These are phyloP conservation scores for Aphanomyces stellatus DNA, from an alignment of 352 stramenopile species.

Conservation along the genomic window DNA sequence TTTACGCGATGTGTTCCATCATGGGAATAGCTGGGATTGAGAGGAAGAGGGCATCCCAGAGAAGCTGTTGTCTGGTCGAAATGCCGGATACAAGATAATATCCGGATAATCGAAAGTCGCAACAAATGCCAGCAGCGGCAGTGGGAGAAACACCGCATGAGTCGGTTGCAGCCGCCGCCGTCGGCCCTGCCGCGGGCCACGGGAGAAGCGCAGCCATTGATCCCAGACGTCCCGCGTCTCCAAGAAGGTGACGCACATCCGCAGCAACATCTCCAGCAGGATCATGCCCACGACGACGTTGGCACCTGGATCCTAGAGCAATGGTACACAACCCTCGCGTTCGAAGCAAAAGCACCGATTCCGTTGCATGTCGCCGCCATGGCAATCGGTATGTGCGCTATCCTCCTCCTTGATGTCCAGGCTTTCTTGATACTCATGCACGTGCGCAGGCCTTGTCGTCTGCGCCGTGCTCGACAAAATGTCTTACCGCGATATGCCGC, in stretches of 20 bases:
- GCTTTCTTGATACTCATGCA: not conserved
- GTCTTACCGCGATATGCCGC: not conserved
- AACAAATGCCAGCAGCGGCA: too few relatives aligned
- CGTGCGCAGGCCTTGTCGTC: not conserved
- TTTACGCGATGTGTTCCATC: too few relatives aligned
- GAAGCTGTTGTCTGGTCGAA: too few relatives aligned
- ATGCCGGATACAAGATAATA: too few relatives aligned
- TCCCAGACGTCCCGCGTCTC: too few relatives aligned
- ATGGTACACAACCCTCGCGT: not conserved
- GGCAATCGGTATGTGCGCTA: not conserved
- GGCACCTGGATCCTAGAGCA: not conserved
- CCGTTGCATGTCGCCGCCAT: constrained; percentile 1
- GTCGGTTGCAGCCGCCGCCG: too few relatives aligned
- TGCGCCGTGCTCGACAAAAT: not conserved
- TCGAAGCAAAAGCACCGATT: not conserved
- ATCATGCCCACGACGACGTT: not conserved
- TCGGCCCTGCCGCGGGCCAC: too few relatives aligned
- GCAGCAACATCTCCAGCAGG: not conserved
- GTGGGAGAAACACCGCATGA: too few relatives aligned
- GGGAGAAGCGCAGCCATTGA: too few relatives aligned
- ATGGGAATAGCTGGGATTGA: too few relatives aligned
- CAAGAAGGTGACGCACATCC: not conserved
- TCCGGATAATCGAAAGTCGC: too few relatives aligned
- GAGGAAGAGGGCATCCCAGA: too few relatives aligned
- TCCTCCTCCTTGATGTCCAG: not conserved